Evolutionary conservation across 306 rosid genomes (phyloP).

Genomic region (Castanopsis chinensis): DNA sequence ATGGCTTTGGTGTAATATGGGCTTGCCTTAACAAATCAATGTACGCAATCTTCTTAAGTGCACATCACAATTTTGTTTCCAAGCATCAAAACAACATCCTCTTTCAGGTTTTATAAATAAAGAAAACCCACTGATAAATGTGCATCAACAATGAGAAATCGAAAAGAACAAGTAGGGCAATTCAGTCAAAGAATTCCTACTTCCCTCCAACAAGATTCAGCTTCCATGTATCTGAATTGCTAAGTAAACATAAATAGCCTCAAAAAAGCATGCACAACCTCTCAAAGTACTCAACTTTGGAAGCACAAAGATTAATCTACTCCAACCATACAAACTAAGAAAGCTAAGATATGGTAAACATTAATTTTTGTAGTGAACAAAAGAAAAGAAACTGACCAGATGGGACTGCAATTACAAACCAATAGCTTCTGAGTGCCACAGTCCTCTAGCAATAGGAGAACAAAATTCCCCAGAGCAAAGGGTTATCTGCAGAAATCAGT

Average conservation of each 20-base stretch:
- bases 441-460: neutral
- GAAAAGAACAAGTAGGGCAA: neutral
- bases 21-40: too few species aligned
- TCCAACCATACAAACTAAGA: neutral
- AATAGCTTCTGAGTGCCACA: conserved; percentile 6
- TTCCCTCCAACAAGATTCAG: neutral
- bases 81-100: neutral
- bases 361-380: neutral
- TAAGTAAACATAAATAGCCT: neutral
- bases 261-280: neutral
- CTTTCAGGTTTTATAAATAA: neutral
- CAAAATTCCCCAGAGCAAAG: neutral
- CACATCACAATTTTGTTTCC: neutral
- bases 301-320: neutral
- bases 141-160: neutral
- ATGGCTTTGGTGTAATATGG: neutral
- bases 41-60: neutral
- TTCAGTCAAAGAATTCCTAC: neutral
- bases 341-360: neutral
- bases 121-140: neutral
- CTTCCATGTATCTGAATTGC: too few species aligned
- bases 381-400: conserved; percentile 8
- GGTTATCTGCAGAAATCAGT: conserved; percentile 13
- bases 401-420: conserved; percentile 15
- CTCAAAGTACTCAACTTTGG: neutral